A percentile compares a stretch with the other conserved stretches of the same genome.
Conservation (phyloP, 23 red algal genomes). For the Cyanidioschyzon merolae region DNA sequence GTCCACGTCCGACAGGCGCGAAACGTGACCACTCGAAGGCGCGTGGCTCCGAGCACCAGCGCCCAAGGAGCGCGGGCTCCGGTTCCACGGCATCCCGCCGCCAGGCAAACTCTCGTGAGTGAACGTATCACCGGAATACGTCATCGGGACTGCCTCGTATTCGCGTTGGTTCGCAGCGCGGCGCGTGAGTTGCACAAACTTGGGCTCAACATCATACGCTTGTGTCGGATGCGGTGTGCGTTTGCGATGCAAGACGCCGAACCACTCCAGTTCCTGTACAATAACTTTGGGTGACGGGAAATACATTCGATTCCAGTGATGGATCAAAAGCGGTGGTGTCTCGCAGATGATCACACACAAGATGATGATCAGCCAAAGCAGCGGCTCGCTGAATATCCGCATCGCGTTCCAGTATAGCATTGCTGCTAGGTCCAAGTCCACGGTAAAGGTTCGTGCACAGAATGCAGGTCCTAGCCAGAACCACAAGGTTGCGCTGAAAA, state of each 20-base stretch:
- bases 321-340: constrained; percentile 6
- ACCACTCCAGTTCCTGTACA: constrained; percentile 10
- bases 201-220: neutral
- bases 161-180: neutral
- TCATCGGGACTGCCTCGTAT: neutral
- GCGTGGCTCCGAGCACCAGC: neutral
- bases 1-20: neutral
- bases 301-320: constrained; percentile 19
- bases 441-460: constrained; percentile 14
- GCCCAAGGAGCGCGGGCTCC: neutral
- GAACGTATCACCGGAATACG: neutral
- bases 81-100: neutral
- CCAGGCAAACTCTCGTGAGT: neutral
- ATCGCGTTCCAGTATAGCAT: constrained; percentile 9
- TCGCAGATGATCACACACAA: neutral
- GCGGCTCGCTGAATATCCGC: constrained; percentile 4
- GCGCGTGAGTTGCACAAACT: neutral
- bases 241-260: neutral
- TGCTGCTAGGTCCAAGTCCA: neutral
- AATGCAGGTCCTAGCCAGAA: constrained; percentile 13
- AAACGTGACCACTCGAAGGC: neutral
- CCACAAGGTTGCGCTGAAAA: constrained; percentile 15
- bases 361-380: constrained; percentile 18
- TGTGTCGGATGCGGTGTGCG: constrained; percentile 1
- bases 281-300: constrained; percentile 13